Evolutionary conservation across 208 protist species (phyloP).

Genomic region (Crithidia expoeki): DNA sequence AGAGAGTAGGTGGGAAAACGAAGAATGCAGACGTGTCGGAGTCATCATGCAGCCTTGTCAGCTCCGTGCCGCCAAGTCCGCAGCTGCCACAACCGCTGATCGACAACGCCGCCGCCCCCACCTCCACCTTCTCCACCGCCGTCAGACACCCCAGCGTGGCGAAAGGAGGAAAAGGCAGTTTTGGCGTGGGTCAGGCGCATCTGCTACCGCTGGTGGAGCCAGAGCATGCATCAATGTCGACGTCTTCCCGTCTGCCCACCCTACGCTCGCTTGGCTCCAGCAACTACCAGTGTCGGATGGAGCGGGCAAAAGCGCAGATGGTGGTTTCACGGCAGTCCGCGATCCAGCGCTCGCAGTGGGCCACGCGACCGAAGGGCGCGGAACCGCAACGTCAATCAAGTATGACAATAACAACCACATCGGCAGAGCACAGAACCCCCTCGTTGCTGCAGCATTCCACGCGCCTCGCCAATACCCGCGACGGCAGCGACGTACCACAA

Average conservation of each 20-base stretch:
- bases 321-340: background rate
- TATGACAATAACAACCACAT: background rate
- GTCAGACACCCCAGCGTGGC: background rate
- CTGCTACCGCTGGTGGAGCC: conserved; percentile 14
- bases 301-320: conserved; percentile 10
- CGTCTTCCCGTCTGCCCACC: conserved; percentile 7
- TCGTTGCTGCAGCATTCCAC: background rate
- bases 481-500: background rate
- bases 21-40: background rate
- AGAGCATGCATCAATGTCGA: conserved; percentile 10
- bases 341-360: background rate
- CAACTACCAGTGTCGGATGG: background rate
- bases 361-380: background rate
- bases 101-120: background rate
- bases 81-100: conserved; percentile 11
- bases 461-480: conserved; percentile 2
- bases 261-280: conserved; percentile 5
- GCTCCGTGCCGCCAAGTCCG: background rate
- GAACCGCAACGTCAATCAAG: background rate
- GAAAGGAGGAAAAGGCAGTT: background rate
- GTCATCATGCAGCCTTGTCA: background rate
- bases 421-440: background rate
- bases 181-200: background rate
- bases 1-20: background rate
- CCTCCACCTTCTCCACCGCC: background rate